phyloP scores from a whole-genome alignment of 345 rosid species.

The thale cress (Arabidopsis thaliana) region DNA sequence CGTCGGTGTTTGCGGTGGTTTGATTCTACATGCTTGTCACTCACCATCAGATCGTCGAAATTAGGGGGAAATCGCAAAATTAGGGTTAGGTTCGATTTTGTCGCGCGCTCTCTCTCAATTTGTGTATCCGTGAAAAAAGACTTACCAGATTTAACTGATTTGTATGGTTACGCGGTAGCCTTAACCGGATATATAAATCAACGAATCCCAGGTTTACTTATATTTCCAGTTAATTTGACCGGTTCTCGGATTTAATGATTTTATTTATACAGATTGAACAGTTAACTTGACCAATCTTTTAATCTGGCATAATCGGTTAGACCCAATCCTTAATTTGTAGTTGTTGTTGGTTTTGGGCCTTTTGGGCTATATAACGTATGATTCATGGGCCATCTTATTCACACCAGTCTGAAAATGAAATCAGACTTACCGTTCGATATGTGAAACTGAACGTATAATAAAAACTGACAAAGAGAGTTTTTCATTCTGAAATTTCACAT shows the following conservation, averaged over 20 bases:
- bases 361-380: not conserved
- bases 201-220: not conserved
- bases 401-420: not conserved
- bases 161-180: too few species aligned
- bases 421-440: not conserved
- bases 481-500: constrained; percentile 16
- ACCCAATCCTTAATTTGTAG: not conserved
- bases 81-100: too few species aligned
- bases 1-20: too few species aligned
- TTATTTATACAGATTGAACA: not conserved
- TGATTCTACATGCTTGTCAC: too few species aligned
- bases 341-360: constrained; percentile 15
- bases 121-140: too few species aligned
- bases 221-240: not conserved
- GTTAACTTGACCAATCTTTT: not conserved
- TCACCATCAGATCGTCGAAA: too few species aligned
- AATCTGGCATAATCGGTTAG: too few species aligned
- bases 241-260: not conserved
- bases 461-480: not conserved
- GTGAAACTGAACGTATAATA: not conserved
- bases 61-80: too few species aligned
- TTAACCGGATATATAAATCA: too few species aligned
- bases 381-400: not conserved
- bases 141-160: too few species aligned
- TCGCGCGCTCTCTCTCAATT: too few species aligned